phyloP scores from a whole-genome alignment of 768 basidiomycete genomes.

The Boletus sp. region DNA sequence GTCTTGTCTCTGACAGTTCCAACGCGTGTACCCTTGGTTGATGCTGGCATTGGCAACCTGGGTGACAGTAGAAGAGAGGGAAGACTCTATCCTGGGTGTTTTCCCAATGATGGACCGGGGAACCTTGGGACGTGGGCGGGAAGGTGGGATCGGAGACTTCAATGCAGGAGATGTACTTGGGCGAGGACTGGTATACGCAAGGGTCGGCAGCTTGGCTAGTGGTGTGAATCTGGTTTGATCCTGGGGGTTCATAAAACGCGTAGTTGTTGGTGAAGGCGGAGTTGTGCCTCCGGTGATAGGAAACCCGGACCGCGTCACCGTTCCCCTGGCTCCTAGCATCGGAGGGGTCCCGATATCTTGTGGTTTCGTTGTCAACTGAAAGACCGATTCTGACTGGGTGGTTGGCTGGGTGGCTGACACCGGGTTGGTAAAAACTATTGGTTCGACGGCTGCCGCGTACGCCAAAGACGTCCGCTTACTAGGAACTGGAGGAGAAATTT shows the following conservation, averaged over 20 bases:
- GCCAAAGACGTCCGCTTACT: conserved; percentile 28
- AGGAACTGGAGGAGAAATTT: conserved; percentile 15
- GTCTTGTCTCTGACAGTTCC: no score
- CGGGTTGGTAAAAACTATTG: neutral
- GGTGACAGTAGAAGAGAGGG: no score
- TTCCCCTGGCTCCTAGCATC: neutral
- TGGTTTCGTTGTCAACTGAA: conserved; percentile 24
- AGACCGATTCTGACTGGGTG: conserved; percentile 27
- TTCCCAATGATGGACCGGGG: no score
- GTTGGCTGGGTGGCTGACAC: neutral
- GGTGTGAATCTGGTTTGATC: conserved; percentile 24
- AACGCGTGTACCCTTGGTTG: no score
- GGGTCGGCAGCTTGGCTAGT: conserved; percentile 27
- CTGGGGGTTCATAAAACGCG: conserved; percentile 18
- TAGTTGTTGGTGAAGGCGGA: neutral
- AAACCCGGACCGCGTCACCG: conserved; percentile 8
- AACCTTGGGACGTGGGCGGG: no score
- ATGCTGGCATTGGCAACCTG: no score
- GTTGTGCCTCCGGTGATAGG: conserved; percentile 4
- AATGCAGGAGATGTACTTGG: no score
- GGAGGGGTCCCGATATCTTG: conserved; percentile 18
- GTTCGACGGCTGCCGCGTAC: conserved; percentile 21
- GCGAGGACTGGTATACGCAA: neutral
- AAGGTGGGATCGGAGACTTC: no score
- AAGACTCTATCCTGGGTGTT: no score